phyloP scores from a whole-genome alignment of 164 flowering plant species.

The Stephania yunnanensis region DNA sequence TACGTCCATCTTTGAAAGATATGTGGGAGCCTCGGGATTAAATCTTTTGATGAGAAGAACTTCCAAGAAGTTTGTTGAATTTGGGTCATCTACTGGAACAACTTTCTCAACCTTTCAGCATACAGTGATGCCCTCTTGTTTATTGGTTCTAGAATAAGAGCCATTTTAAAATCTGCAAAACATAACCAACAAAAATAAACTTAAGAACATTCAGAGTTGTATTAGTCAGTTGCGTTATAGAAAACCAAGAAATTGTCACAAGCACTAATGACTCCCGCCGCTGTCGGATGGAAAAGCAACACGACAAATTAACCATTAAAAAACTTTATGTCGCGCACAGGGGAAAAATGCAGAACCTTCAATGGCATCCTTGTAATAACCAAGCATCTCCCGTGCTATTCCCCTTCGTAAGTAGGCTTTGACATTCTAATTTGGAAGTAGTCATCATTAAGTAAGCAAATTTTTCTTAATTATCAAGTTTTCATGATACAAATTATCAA shows the following conservation, averaged over 20 bases:
- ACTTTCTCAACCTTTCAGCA: constrained; percentile 59
- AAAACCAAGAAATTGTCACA: background rate
- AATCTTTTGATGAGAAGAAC: background rate
- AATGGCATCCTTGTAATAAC: constrained; percentile 81
- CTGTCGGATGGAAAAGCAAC: too few relatives aligned
- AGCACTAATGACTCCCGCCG: background rate
- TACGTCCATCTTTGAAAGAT: background rate
- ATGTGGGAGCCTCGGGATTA: background rate
- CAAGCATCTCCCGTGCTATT: too few relatives aligned
- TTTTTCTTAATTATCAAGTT: too few relatives aligned
- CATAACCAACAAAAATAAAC: too few relatives aligned
- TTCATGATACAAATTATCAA: too few relatives aligned
- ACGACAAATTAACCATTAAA: background rate
- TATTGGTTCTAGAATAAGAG: constrained; percentile 90
- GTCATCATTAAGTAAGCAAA: too few relatives aligned
- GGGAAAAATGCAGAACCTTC: constrained; percentile 67
- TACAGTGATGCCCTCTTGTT: constrained; percentile 74
- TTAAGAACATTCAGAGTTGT: background rate
- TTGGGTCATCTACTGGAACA: constrained; percentile 42
- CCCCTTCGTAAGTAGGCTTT: too few relatives aligned
- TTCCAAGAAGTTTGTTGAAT: constrained; percentile 3
- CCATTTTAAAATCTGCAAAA: constrained; percentile 72
- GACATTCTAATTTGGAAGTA: too few relatives aligned
- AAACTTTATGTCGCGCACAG: background rate
- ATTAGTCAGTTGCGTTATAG: background rate